Evolutionary conservation across 2,329 filamentous ascomycete genomes (phyloP).

Genomic region (Claviceps arundinis): DNA sequence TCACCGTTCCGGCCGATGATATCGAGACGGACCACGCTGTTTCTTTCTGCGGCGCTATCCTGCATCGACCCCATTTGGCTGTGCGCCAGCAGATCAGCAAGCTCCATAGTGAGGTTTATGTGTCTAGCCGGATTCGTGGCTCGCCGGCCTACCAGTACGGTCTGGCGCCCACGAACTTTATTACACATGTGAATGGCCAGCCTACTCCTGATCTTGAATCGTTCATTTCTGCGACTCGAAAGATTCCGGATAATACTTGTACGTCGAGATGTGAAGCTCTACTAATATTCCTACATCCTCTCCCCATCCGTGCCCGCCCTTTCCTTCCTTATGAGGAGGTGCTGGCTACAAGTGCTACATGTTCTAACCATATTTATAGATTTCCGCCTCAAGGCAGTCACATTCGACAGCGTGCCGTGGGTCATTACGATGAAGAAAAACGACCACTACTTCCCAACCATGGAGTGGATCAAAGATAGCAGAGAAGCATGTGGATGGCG

Average conservation of each 20-base stretch:
- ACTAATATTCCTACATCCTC: background rate
- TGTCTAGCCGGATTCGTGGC: constrained; percentile 72
- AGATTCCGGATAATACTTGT: constrained; percentile 92
- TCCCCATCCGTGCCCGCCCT: background rate
- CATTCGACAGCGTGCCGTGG: constrained; percentile 97
- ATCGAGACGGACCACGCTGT: constrained; percentile 87
- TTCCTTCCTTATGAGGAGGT: background rate
- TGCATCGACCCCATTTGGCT: constrained; percentile 89
- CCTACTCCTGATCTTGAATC: constrained; percentile 68
- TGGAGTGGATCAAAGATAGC: constrained; percentile 54
- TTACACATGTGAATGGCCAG: constrained; percentile 87
- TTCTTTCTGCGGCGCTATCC: constrained; percentile 85
- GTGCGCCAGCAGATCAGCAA: constrained; percentile 96
- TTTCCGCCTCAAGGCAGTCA: constrained; percentile 93
- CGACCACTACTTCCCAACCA: constrained; percentile 78
- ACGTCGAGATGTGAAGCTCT: constrained; percentile 18
- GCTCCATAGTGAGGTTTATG: constrained; percentile 91
- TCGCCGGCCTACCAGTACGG: constrained; percentile 83
- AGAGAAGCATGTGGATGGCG: constrained; percentile 48
- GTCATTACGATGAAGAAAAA: constrained; percentile 99
- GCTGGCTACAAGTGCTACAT: too few species aligned
- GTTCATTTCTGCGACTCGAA: constrained; percentile 69
- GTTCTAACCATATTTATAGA: constrained; percentile 32
- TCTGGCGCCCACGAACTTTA: constrained; percentile 90
- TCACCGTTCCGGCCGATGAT: constrained; percentile 77